These are phyloP conservation scores for Colletotrichum endophyticum DNA, from an alignment of 2,329 filamentous ascomycete species.

Conservation along the genomic window DNA sequence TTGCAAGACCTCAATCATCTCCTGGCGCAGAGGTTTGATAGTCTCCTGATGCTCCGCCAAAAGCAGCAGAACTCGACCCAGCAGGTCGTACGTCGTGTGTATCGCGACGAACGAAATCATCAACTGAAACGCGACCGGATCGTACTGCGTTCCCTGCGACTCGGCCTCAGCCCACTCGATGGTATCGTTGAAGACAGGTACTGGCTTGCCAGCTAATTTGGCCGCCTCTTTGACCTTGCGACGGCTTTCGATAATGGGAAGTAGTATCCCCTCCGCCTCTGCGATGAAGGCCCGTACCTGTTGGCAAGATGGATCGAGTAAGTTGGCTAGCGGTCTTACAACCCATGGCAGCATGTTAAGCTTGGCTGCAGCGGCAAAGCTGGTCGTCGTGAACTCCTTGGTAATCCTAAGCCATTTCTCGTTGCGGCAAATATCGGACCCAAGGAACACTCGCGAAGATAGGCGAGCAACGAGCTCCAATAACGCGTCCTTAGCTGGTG, in stretches of 20 bases:
- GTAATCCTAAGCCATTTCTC: slow-evolving; percentile 50
- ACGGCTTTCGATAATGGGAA: slow-evolving; percentile 33
- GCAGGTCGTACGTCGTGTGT: slow-evolving; percentile 44
- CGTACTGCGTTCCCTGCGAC: slow-evolving; percentile 63
- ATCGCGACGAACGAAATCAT: slow-evolving; percentile 71
- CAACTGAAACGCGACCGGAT: slow-evolving; percentile 71
- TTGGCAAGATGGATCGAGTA: slow-evolving; percentile 43
- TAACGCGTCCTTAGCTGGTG: background rate
- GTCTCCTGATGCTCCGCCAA: slow-evolving; percentile 41
- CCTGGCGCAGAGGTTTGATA: slow-evolving; percentile 43
- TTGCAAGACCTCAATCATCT: slow-evolving; percentile 39
- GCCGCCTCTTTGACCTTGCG: slow-evolving; percentile 26
- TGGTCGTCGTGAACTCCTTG: slow-evolving; percentile 43
- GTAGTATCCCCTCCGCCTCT: slow-evolving; percentile 38
- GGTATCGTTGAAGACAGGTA: slow-evolving; percentile 33
- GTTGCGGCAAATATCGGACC: slow-evolving; percentile 47
- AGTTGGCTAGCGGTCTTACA: slow-evolving; percentile 45
- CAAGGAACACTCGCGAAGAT: slow-evolving; percentile 54
- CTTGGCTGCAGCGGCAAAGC: slow-evolving; percentile 35
- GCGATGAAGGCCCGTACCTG: slow-evolving; percentile 36
- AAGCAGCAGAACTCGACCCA: slow-evolving; percentile 41
- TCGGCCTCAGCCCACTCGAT: slow-evolving; percentile 47
- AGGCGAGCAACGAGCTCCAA: slow-evolving; percentile 47
- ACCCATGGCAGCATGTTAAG: slow-evolving; percentile 43
- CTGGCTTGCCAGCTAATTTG: background rate